Evolutionary conservation across 164 flowering plant species (phyloP), one percentile per base, ranked within the genome.

Genomic region (Umbellularia californica): DNA sequence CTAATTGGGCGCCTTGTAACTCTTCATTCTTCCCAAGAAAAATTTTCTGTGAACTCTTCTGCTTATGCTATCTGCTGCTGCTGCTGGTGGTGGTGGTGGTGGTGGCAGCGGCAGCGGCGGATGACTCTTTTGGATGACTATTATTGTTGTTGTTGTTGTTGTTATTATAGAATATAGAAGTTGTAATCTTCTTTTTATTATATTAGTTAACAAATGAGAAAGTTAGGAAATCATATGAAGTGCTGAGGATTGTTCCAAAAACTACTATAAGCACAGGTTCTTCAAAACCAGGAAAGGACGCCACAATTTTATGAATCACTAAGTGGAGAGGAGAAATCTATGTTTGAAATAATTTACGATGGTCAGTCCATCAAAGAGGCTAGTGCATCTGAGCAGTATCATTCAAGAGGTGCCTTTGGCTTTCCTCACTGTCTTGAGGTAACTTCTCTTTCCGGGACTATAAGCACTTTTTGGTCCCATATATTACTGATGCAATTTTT

Each of bases 351-450:
- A 58, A 58, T 85, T 50, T 96, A 97, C 75, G 91, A 88, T 82
- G 90, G 89, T 51, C 88, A 84, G 68, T 76, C 85, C 27, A 76
- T 83, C 60, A 55, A 55, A 20, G 60, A 55, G 12, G 77, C 87
- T 10, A 79, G 86, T 70, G 79, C 82, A 51, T 69, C 82, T 27
- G 88, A 87, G 68, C 58, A 55, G 23, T 77, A 78, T 71, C 73
- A 87, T n/a, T 85, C 92, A 77, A 95, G 92, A 74, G 85, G 84
- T 76, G 85, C 84, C 77, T 89, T 80, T 79, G 97, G 97, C 73
- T 90, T 94, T 79, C 99, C 99, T 17, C 80, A 83, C 66, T 96
- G 98, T 98, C 94, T 94, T 78, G 93, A 94, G 98, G 99, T 96
- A 87, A 72, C 27, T 23, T n/a, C 30, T 24, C 66, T 66, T 11